phyloP scores from a whole-genome alignment of 768 basidiomycete genomes.

The Boletus pseudopeckii region DNA sequence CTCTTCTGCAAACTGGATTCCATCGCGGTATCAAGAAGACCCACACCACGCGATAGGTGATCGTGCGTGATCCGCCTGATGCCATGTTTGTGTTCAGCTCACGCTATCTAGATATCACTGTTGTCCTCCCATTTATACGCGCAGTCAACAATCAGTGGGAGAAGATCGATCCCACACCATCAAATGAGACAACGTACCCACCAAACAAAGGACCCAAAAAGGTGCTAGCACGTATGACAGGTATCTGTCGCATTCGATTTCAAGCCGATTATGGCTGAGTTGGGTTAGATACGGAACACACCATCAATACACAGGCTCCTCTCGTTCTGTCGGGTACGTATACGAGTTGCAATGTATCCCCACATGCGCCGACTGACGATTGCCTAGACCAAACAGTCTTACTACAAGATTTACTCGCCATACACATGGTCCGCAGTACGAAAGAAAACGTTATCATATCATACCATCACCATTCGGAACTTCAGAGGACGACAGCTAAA shows the following conservation, averaged over 20 bases:
- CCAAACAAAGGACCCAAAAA: conserved; percentile 6
- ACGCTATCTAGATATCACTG: conserved; percentile 37
- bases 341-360: background rate
- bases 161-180: conserved; percentile 12
- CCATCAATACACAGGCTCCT: conserved; percentile 35
- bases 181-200: conserved; percentile 7
- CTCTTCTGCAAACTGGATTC: conserved; percentile 41
- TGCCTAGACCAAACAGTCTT: conserved; percentile 22
- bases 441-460: conserved; percentile 33
- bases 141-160: conserved; percentile 31
- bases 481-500: conserved; percentile 27
- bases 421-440: conserved; percentile 36
- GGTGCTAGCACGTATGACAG: conserved; percentile 6
- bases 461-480: conserved; percentile 29
- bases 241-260: conserved; percentile 5
- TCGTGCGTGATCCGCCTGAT: conserved; percentile 31
- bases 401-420: conserved; percentile 36
- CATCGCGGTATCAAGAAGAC: conserved; percentile 41
- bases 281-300: conserved; percentile 16
- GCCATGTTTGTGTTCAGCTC: background rate
- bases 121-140: conserved; percentile 42
- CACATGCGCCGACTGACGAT: background rate
- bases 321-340: conserved; percentile 25
- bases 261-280: background rate
- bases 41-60: conserved; percentile 28